phyloP scores from a whole-genome alignment of 148 eudicot genomes.

The Bassia scoparia region DNA sequence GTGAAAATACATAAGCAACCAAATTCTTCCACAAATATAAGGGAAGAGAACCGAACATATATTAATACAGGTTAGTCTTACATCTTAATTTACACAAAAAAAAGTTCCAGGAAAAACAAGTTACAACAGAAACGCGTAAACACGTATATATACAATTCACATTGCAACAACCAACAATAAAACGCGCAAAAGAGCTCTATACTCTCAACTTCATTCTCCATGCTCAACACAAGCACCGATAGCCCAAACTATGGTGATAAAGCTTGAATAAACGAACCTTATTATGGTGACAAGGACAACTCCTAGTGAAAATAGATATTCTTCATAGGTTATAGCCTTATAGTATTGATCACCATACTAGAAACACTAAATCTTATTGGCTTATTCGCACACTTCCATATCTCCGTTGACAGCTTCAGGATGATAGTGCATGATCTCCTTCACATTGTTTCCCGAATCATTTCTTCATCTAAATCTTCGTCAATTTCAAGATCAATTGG shows the following conservation, averaged over 20 bases:
- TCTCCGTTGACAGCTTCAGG: constrained; percentile 39
- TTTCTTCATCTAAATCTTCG: constrained; percentile 54
- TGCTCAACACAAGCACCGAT: constrained; percentile 21
- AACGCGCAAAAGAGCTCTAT: constrained; percentile 20
- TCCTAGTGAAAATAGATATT: constrained; percentile 18
- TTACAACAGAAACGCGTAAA: constrained; percentile 28
- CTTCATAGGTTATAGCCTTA: constrained; percentile 14
- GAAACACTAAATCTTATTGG: neutral
- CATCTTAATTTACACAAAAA: constrained; percentile 29
- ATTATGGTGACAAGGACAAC: constrained; percentile 11
- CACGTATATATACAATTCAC: constrained; percentile 34
- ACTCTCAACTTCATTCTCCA: constrained; percentile 18
- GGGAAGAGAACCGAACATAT: neutral
- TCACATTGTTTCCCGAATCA: constrained; percentile 62
- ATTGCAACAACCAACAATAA: constrained; percentile 13
- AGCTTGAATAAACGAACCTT: constrained; percentile 9
- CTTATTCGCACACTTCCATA: constrained; percentile 29
- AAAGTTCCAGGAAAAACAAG: neutral
- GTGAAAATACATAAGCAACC: neutral
- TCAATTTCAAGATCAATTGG: constrained; percentile 60
- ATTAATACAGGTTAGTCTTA: constrained; percentile 8
- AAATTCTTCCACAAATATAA: neutral
- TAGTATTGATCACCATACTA: constrained; percentile 16
- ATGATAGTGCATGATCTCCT: constrained; percentile 63
- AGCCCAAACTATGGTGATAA: constrained; percentile 30